These are phyloP conservation scores for Pseudonitzschia delicatissima DNA, from an alignment of 108 stramenopile species.

Conservation along the genomic window DNA sequence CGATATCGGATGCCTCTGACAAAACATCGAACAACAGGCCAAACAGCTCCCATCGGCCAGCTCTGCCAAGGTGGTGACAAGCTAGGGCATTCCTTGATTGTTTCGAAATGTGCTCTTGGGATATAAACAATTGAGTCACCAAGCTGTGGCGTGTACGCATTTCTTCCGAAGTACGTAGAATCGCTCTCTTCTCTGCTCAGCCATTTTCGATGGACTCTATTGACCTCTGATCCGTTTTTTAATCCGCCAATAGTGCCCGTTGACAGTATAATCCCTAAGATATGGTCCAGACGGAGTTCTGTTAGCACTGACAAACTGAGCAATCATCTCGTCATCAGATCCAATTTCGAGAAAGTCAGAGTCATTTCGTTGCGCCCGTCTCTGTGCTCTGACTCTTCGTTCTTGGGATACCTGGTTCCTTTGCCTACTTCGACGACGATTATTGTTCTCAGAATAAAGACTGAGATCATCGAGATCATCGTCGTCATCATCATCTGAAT, in stretches of 20 bases:
- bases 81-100: slow-evolving; percentile 55
- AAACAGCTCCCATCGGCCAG: slow-evolving; percentile 62
- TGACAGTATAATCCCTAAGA: slow-evolving; percentile 50
- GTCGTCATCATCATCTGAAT: slow-evolving; percentile 39
- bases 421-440: slow-evolving; percentile 11
- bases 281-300: slow-evolving; percentile 68
- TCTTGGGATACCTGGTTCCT: slow-evolving; percentile 8
- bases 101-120: slow-evolving; percentile 76
- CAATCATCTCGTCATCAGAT: slow-evolving; percentile 53
- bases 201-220: slow-evolving; percentile 56
- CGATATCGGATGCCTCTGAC: slow-evolving; percentile 70
- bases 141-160: slow-evolving; percentile 74
- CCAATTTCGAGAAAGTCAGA: slow-evolving; percentile 36
- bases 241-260: slow-evolving; percentile 66
- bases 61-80: slow-evolving; percentile 72
- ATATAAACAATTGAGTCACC: slow-evolving; percentile 89
- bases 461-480: slow-evolving; percentile 36
- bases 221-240: slow-evolving; percentile 13
- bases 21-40: slow-evolving; percentile 78
- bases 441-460: slow-evolving; percentile 19
- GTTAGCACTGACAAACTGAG: slow-evolving; percentile 65
- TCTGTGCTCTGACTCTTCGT: slow-evolving; percentile 18
- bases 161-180: slow-evolving; percentile 49
- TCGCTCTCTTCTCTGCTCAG: slow-evolving; percentile 52
- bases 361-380: slow-evolving; percentile 11